phyloP scores from a whole-genome alignment of 2,329 filamentous ascomycete species.

The Exserohilum rostratum region DNA sequence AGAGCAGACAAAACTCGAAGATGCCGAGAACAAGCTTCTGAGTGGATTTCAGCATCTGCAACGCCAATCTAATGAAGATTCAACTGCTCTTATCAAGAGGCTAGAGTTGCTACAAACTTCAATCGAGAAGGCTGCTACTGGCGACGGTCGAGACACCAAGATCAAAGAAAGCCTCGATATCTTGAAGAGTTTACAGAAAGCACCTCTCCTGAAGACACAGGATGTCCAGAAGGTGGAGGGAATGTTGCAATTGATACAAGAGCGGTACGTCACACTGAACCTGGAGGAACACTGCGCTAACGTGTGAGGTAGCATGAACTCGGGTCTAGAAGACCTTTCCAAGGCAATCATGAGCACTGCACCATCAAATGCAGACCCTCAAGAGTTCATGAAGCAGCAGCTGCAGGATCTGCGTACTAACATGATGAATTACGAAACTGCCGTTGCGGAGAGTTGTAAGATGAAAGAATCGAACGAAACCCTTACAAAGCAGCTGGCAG shows the following conservation, averaged over 20 bases:
- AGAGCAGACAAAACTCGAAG: conserved; percentile 27
- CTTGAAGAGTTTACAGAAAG: conserved; percentile 24
- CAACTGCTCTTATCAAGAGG: conserved; percentile 20
- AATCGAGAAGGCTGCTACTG: conserved; percentile 5
- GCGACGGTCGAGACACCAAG: background rate
- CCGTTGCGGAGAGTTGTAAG: conserved; percentile 19
- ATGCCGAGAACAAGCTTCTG: conserved; percentile 31
- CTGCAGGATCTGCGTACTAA: conserved; percentile 22
- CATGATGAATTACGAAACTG: conserved; percentile 28
- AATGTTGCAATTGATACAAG: conserved; percentile 29
- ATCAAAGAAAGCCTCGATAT: conserved; percentile 26
- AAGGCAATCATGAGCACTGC: background rate
- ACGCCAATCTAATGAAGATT: conserved; percentile 17
- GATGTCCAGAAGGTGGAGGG: conserved; percentile 30
- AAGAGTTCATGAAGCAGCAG: conserved; percentile 20
- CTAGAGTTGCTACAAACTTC: conserved; percentile 18
- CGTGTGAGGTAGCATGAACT: conserved; percentile 19
- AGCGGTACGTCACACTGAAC: conserved; percentile 21
- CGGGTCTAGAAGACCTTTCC: conserved; percentile 21
- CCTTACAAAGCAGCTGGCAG: conserved; percentile 24
- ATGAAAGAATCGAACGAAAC: conserved; percentile 18
- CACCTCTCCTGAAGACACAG: conserved; percentile 24
- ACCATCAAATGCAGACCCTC: conserved; percentile 11
- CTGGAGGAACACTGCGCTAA: conserved; percentile 5
- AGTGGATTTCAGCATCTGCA: conserved; percentile 24